Base-by-base conservation (phyloP, 2,329 filamentous ascomycete genomes). In the Botryotinia globosa region DNA sequence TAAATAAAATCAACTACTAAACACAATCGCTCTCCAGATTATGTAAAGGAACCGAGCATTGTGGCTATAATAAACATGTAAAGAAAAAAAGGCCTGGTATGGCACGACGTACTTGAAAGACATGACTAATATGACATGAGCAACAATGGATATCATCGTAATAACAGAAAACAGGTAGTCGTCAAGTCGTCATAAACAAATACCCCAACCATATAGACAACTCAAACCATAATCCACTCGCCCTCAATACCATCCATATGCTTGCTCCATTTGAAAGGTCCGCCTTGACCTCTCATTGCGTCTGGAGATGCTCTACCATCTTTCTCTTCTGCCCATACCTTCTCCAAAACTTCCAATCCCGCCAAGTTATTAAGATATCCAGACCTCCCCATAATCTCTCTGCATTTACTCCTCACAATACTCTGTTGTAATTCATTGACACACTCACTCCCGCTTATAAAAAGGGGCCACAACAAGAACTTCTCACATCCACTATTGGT, bases 321-420 rank as follows among this genome's bases (percentile, higher is more conserved):
- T 25, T 45, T 37, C 16, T 65, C 64, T 73, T 80, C 80, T 4
- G 71, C 85, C 94, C 95, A 98, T 25, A 97, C 87, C 78, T 90
- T 90, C 84, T 98, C 94, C 59, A 98, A 83, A 6, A 97, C 89
- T 78, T 96, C 92, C 39, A 98, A 86, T 12, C 92, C 94, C 10
- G 92, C 92, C 58, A 97, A 87, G 80, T 97, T 98, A 83, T 97
- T 98, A 85, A 94, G 93, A 83, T 98, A 98, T 1, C 94, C 94
- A 71, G 92, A 95, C 76, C 95, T 92, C 44, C 90, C 88, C 85
- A 95, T 94, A 76, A 98, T 95, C 79, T 95, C 94, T 62, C 90
- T 87, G 83, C 94, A 97, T 77, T 94, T 91, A 76, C 89, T 87
- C 70, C 94, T 89, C 69, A 98, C 91, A 73, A 94, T 89, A 73